Base-by-base conservation (phyloP, 148 eudicot genomes). In the Silene conica region DNA sequence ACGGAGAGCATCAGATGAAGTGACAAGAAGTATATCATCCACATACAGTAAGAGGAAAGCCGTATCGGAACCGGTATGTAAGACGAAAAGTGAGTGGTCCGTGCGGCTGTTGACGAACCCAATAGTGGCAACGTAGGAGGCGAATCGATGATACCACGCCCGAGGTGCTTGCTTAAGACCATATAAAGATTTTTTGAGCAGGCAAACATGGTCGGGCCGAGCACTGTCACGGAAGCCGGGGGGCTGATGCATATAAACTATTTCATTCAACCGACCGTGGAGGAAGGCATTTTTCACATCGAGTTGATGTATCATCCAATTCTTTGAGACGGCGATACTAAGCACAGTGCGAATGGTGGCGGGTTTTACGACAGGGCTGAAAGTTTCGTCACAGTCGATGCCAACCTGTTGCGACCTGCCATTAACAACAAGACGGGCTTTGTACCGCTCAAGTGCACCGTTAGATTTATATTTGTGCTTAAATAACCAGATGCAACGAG, bases 231-330 rank as follows among this genome's bases (percentile, higher is more conserved):
- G 8, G 65, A 75, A 75, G 2, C 71, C 71, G 1, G 50, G 45
- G 5, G 77, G 21, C 28, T 75, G 77, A 5, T 65, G n/a, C 25
- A 52, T 45, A 19, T 66, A 75, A 0, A 75, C 63, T 0, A 54
- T 63, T 22, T 75, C 63, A 2, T 10, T 0, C 2, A 75, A 19
- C 2, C 16, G 15, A 15, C 61, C 70, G 16, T 73, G 67, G 3
- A 73, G 20, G 16, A 73, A 73, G 34, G 57, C 67, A 28, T 72
- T 72, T 13, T 72, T 34, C 12, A 72, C 66, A 19, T 72, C 65
- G 5, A 72, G 23, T 18, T 72, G 66, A 14, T 73, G 75, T 10
- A 70, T 41, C 15, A 52, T 15, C 75, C 67, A 73, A 0, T 20
- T 1, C 0, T 13, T 15, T 7, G 56, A 59, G 26, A 22, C 4